A percentile compares a stretch with the other conserved stretches of the same genome.
These are phyloP conservation scores for Saccharomycodes ludwigii DNA, from an alignment of 805 yeast genomes.

Conservation along the genomic window DNA sequence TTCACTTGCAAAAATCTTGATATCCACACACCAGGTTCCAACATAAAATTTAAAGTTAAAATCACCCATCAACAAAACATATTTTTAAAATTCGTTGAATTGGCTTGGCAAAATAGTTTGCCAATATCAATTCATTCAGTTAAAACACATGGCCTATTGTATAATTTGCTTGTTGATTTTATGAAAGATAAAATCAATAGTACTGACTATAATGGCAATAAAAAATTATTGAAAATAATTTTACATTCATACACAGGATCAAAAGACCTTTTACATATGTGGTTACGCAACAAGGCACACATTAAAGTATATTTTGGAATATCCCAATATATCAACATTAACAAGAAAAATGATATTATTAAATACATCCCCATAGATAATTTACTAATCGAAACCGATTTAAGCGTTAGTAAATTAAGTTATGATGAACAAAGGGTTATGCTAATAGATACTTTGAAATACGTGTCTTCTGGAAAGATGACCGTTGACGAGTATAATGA, in stretches of 20 bases:
- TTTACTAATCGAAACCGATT: constrained; percentile 44
- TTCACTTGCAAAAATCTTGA: constrained; percentile 27
- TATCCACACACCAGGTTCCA: constrained; percentile 12
- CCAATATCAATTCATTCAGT: constrained; percentile 80
- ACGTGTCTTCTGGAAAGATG: constrained; percentile 2
- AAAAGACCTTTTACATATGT: constrained; percentile 44
- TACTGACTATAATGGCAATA: constrained; percentile 6
- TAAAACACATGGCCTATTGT: constrained; percentile 55
- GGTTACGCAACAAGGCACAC: constrained; percentile 23
- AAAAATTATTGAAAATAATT: constrained; percentile 32
- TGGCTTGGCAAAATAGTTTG: constrained; percentile 37
- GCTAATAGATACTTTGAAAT: constrained; percentile 10
- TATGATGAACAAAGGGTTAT: constrained; percentile 6
- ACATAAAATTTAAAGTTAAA: constrained; percentile 37
- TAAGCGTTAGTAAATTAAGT: constrained; percentile 13
- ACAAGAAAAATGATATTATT: constrained; percentile 22
- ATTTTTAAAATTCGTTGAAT: constrained; percentile 34
- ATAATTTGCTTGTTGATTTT: constrained; percentile 26
- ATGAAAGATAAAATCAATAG: constrained; percentile 8
- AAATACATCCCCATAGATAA: constrained; percentile 23
- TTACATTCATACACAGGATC: constrained; percentile 87
- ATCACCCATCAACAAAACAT: constrained; percentile 55
- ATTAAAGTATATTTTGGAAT: constrained; percentile 18
- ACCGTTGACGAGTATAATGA: constrained; percentile 7
- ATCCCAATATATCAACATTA: constrained; percentile 21